Evolutionary conservation across 148 eudicot species (phyloP), one percentile per base, ranked within the genome.

Genomic region (Hydrangea macrophylla): DNA sequence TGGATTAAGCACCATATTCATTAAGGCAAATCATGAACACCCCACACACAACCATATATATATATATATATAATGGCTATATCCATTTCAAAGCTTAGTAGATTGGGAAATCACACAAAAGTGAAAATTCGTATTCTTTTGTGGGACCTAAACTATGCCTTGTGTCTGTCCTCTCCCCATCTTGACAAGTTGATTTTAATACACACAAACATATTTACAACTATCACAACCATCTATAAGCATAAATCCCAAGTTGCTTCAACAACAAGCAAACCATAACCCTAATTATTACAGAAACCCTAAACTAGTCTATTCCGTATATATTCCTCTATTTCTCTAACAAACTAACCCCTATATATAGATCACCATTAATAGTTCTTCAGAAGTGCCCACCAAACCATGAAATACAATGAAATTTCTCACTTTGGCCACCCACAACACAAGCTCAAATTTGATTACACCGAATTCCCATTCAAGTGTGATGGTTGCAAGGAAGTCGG

Each of bases 401-500:
- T 88, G 94, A 88, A 81, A 65, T 88, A 88, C 85, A 80, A 70
- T 58, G 95, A 93, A 65, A 88, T 93, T 42, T 74, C 76, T 42
- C 95, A 93, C 70, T 76, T 78, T 48, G 77, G 90, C 78, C 98
- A 93, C 84, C 95, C 90, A 7, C 78, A 90, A 66, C 98, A 93
- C 88, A 85, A 70, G 74, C 95, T 93, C 55, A 83, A 81, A 73
- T 71, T 78, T 20, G 89, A 88, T n/a, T 79, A 85, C 73, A 55
- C 88, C 9, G 84, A 90, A 26, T 68, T 74, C 6, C 95, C 95
- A 0, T 93, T 90, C 82, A 88, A 86, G 71, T 93, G 98, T 71
- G 96, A 93, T 58, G 96, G 98, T 7, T 93, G 96, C 84, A 88
- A 83, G 48, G 96, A 93, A 44, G 85, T 77, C 4, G 96, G 98